phyloP scores from a whole-genome alignment of 2,329 filamentous ascomycete genomes.

The Lachnellula suecica region DNA sequence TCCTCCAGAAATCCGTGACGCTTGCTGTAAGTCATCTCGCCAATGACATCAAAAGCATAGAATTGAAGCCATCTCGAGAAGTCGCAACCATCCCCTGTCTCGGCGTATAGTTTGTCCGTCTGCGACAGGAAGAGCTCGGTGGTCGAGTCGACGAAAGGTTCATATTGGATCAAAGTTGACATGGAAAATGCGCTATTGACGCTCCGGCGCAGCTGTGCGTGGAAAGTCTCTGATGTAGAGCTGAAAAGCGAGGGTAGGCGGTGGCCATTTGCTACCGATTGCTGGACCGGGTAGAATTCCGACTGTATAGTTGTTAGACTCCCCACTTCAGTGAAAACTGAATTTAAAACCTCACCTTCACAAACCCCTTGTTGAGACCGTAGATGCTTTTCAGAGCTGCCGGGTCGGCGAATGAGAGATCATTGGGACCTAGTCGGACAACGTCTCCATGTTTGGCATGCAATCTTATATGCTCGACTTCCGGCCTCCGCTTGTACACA shows the following conservation, averaged over 20 bases:
- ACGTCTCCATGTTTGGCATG: slow-evolving; percentile 73
- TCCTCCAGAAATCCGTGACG: slow-evolving; percentile 73
- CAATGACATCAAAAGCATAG: slow-evolving; percentile 81
- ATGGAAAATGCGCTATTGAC: slow-evolving; percentile 78
- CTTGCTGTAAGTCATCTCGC: slow-evolving; percentile 74
- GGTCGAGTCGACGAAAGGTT: slow-evolving; percentile 76
- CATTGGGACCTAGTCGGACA: slow-evolving; percentile 73
- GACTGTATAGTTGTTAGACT: slow-evolving; percentile 48
- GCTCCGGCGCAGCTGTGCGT: slow-evolving; percentile 70
- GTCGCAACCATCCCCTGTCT: slow-evolving; percentile 47
- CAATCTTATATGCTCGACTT: slow-evolving; percentile 65
- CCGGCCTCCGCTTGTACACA: slow-evolving; percentile 62
- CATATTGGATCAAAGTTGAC: slow-evolving; percentile 74
- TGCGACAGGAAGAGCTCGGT: slow-evolving; percentile 68
- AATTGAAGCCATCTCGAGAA: slow-evolving; percentile 75
- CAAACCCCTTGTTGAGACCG: slow-evolving; percentile 77
- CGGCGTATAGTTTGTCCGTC: slow-evolving; percentile 55
- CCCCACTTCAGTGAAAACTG: not conserved
- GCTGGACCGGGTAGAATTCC: slow-evolving; percentile 78
- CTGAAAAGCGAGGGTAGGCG: slow-evolving; percentile 73
- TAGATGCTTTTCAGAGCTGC: slow-evolving; percentile 75
- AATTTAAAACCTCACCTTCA: slow-evolving; percentile 55
- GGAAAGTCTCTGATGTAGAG: slow-evolving; percentile 72
- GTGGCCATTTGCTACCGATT: slow-evolving; percentile 67
- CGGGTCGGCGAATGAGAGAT: slow-evolving; percentile 71